phyloP scores from a whole-genome alignment of 805 yeast genomes.

The Lipomyces kockii region DNA sequence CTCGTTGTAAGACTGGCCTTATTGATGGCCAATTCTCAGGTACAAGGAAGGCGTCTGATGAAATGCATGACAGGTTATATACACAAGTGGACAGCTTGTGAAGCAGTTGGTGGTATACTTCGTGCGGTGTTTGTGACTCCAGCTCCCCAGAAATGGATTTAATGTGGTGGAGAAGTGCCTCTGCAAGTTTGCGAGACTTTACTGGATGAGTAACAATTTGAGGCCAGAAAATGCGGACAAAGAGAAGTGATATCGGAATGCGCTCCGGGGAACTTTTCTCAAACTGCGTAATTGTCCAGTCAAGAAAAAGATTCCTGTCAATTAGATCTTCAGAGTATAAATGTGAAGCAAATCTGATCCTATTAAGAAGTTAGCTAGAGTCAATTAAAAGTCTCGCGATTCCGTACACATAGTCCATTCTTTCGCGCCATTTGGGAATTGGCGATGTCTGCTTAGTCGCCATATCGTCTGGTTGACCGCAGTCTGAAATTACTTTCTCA shows the following conservation, averaged over 20 bases:
- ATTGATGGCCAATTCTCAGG: slow-evolving; percentile 43
- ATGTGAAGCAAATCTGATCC: slow-evolving; percentile 60
- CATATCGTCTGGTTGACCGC: slow-evolving; percentile 40
- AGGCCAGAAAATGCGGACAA: slow-evolving; percentile 72
- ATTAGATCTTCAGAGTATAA: slow-evolving; percentile 71
- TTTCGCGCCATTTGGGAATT: slow-evolving; percentile 51
- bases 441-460: slow-evolving; percentile 3
- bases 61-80: slow-evolving; percentile 37
- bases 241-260: slow-evolving; percentile 55
- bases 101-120: slow-evolving; percentile 40
- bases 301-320: slow-evolving; percentile 63
- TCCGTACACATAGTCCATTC: slow-evolving; percentile 57
- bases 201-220: slow-evolving; percentile 61
- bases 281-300: slow-evolving; percentile 65
- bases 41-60: slow-evolving; percentile 44
- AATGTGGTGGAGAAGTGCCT: slow-evolving; percentile 54
- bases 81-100: slow-evolving; percentile 46
- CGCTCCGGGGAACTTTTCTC: slow-evolving; percentile 48
- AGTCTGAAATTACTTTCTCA: slow-evolving; percentile 56
- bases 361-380: neutral
- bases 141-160: slow-evolving; percentile 46
- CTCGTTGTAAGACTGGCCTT: slow-evolving; percentile 40
- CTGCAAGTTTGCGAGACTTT: slow-evolving; percentile 68
- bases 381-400: neutral
- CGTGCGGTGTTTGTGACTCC: slow-evolving; percentile 40